These are phyloP conservation scores for Farysia itapuensis DNA, from an alignment of 1,284 basidiomycete genomes.

Conservation along the genomic window DNA sequence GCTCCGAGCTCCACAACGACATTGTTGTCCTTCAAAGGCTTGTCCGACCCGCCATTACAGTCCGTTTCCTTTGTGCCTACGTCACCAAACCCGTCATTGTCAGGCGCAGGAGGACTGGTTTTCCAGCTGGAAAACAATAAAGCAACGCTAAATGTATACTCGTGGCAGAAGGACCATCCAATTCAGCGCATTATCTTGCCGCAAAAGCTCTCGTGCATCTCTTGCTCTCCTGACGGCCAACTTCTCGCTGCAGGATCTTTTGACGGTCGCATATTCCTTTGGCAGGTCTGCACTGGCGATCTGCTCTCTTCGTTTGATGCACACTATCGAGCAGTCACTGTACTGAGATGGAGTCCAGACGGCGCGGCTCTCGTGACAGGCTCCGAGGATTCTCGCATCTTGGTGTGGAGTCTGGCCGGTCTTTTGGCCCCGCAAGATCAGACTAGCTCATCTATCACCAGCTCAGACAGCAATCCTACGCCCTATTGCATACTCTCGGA, in stretches of 20 bases:
- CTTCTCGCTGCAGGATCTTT: constrained; percentile 84
- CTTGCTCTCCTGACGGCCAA: constrained; percentile 71
- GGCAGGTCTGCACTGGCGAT: constrained; percentile 91
- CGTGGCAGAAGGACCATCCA: constrained; percentile 70
- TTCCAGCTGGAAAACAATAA: constrained; percentile 77
- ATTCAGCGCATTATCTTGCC: constrained; percentile 82
- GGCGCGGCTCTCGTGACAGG: constrained; percentile 78
- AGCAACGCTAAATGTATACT: constrained; percentile 75
- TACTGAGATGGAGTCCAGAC: constrained; percentile 79
- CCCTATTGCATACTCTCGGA: constrained; percentile 82
- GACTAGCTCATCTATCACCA: constrained; percentile 30
- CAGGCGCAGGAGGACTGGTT: constrained; percentile 73
- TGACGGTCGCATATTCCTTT: constrained; percentile 86
- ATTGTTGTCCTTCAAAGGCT: constrained; percentile 44
- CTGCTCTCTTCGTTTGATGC: constrained; percentile 88
- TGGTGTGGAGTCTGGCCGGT: constrained; percentile 86
- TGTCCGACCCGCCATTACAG: constrained; percentile 35
- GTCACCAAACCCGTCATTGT: constrained; percentile 64
- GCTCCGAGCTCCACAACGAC: constrained; percentile 38
- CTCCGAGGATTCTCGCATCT: constrained; percentile 83
- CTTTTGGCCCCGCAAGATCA: constrained; percentile 62
- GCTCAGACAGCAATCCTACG: constrained; percentile 63
- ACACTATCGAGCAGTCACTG: constrained; percentile 85
- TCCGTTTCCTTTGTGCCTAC: constrained; percentile 27
- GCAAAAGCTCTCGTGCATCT: constrained; percentile 79